Evolutionary conservation across 1,139 yeast genomes (phyloP).

Genomic region (Kodamaea fungicola): DNA sequence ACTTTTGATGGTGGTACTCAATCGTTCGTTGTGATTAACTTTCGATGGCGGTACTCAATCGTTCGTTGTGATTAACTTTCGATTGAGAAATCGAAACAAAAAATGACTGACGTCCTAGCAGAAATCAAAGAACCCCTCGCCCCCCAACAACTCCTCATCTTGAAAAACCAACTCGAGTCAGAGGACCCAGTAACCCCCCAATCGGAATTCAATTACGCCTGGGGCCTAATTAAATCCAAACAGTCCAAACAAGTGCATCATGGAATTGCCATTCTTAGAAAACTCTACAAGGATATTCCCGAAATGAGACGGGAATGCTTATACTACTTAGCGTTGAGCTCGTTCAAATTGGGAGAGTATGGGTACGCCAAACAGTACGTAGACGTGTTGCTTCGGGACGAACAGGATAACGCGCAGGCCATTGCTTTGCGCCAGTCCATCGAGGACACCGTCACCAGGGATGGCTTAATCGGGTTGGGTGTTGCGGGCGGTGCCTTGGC

Average conservation of each 20-base stretch:
- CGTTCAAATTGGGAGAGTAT: slow-evolving; percentile 85
- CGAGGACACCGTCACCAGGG: slow-evolving; percentile 80
- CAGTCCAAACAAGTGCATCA: slow-evolving; percentile 62
- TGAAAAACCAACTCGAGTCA: slow-evolving; percentile 72
- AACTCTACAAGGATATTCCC: slow-evolving; percentile 74
- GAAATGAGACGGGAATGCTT: slow-evolving; percentile 84
- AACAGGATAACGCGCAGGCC: slow-evolving; percentile 84
- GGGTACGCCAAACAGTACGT: slow-evolving; percentile 82
- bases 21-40: too few species aligned
- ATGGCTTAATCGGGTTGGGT: slow-evolving; percentile 86
- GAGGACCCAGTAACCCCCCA: slow-evolving; percentile 81
- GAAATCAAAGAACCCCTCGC: slow-evolving; percentile 58
- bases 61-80: too few species aligned
- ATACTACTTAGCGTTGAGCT: slow-evolving; percentile 84
- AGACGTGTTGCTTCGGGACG: slow-evolving; percentile 70
- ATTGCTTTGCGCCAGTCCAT: slow-evolving; percentile 66
- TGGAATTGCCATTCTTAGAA: slow-evolving; percentile 75
- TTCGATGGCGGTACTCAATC: too few species aligned
- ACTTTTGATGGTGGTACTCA: too few species aligned
- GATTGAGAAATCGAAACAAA: too few species aligned
- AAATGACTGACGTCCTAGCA: slow-evolving; percentile 27
- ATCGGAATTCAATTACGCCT: slow-evolving; percentile 88
- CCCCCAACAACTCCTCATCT: slow-evolving; percentile 67
- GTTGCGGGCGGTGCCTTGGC: slow-evolving; percentile 84
- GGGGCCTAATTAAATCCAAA: slow-evolving; percentile 85